Percentiles rank a stretch among this genome's conserved stretches.
Evolutionary conservation across 1,284 basidiomycete genomes (phyloP).

Genomic region (Cerioporus squamosus): DNA sequence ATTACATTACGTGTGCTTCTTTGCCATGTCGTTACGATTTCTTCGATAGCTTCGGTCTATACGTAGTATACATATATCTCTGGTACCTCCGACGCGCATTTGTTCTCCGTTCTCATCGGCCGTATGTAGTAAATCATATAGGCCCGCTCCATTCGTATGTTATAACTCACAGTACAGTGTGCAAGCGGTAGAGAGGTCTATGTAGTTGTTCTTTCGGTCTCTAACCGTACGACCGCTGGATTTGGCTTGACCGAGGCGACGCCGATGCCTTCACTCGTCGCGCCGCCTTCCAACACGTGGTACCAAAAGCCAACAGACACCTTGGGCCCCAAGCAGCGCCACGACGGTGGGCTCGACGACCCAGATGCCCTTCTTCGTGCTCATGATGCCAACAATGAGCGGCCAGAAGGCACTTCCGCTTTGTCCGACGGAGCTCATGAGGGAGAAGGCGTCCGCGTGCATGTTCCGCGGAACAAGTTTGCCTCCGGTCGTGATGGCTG

Average conservation of each 20-base stretch:
- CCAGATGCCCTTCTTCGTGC: slow-evolving; percentile 39
- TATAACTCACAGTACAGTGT: neutral
- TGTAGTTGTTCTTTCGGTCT: neutral
- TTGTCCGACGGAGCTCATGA: slow-evolving; percentile 39
- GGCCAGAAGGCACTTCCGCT: slow-evolving; percentile 41
- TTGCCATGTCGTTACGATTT: slow-evolving; percentile 9
- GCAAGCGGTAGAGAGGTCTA: slow-evolving; percentile 1
- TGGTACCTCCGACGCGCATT: neutral
- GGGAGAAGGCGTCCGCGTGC: slow-evolving; percentile 38
- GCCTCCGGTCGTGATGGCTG: slow-evolving; percentile 34
- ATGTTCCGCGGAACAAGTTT: slow-evolving; percentile 36
- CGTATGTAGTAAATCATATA: too few relatives aligned
- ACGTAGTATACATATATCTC: slow-evolving; percentile 1
- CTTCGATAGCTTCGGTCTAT: slow-evolving; percentile 11
- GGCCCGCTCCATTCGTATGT: too few relatives aligned
- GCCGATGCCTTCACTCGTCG: slow-evolving; percentile 4
- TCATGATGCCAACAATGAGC: slow-evolving; percentile 38
- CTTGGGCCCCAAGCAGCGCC: slow-evolving; percentile 33
- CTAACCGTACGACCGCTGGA: too few relatives aligned
- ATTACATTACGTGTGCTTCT: slow-evolving; percentile 21
- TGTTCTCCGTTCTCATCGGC: too few relatives aligned
- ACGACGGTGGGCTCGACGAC: slow-evolving; percentile 36
- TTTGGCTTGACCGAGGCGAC: too few relatives aligned
- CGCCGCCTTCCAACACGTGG: slow-evolving; percentile 27
- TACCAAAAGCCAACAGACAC: slow-evolving; percentile 32